Evolutionary conservation across 2,329 filamentous ascomycete genomes (phyloP).

Genomic region (Penicillium expansum): DNA sequence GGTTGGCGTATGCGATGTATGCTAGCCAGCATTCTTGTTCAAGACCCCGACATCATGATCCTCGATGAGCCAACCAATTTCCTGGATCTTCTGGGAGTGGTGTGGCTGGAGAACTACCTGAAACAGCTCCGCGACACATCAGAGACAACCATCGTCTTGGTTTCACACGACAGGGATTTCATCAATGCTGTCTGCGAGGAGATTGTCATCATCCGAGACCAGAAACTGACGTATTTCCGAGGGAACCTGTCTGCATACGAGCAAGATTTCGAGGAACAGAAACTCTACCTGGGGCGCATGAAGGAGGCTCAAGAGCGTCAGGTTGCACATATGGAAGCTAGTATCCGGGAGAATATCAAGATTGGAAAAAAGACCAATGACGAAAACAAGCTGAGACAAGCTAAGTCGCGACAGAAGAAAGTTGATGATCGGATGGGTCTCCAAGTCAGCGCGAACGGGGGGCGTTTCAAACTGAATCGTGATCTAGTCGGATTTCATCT

Average conservation of each 20-base stretch:
- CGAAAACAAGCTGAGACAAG: slow-evolving; percentile 81
- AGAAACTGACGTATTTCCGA: slow-evolving; percentile 69
- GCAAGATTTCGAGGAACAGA: slow-evolving; percentile 61
- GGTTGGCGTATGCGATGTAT: slow-evolving; percentile 72
- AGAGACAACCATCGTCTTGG: slow-evolving; percentile 67
- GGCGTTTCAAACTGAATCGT: slow-evolving; percentile 75
- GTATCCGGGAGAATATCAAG: slow-evolving; percentile 70
- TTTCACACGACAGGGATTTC: slow-evolving; percentile 83
- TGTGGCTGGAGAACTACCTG: slow-evolving; percentile 79
- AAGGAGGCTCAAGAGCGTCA: slow-evolving; percentile 80
- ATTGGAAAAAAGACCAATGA: slow-evolving; percentile 75
- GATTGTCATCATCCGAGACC: slow-evolving; percentile 71
- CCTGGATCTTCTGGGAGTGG: slow-evolving; percentile 75
- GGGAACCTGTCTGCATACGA: slow-evolving; percentile 74
- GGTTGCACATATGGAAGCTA: slow-evolving; percentile 75
- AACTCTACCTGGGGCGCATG: slow-evolving; percentile 68
- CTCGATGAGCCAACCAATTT: slow-evolving; percentile 88
- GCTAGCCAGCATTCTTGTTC: slow-evolving; percentile 64
- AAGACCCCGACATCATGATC: slow-evolving; percentile 73
- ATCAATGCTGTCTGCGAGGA: slow-evolving; percentile 72
- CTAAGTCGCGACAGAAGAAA: slow-evolving; percentile 79
- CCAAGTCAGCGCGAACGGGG: slow-evolving; percentile 68
- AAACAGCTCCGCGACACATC: slow-evolving; percentile 53
- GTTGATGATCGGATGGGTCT: slow-evolving; percentile 78
- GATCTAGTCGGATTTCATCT: slow-evolving; percentile 65